Evolutionary conservation across 257 asterid species (phyloP), one percentile per base, ranked within the genome.

Genomic region (Ajuga chamaepitys): DNA sequence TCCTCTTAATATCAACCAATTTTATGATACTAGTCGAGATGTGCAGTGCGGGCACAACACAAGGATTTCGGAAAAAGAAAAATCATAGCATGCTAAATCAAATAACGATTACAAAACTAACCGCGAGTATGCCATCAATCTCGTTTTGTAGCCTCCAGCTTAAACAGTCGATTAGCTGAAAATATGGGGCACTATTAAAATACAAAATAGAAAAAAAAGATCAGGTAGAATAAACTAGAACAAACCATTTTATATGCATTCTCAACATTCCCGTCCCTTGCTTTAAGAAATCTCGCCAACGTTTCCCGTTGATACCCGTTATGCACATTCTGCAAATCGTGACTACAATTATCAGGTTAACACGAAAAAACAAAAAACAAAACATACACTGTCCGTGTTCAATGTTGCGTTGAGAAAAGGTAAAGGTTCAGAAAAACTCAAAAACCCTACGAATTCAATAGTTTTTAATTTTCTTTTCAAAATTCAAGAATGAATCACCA

Each of bases 91-190:
- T 5, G 1, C 14, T 26, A 5, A 24, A 57, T 34, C 0, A 32
- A 67, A 51, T 59, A 66, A 64, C 16, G 52, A 30, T 38, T 55
- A 50, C 32, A 58, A 66, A 54, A 75, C 93, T 79, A 72, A 92
- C 98, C 75, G 85, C 67, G 65, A 92, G 74, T 74, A 87, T 86
- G 73, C 62, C 75, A 68, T 92, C 98, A 13, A 92, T 92, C 64
- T 82, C 95, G 63, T 80, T 92, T 70, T 86, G 84, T 61, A 83
- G 78, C 85, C 98, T 85, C 98, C 98, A 92, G 78, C 76, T 81
- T 58, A 92, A 77, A 80, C 91, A 82, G 59, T 92, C 96, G 17
- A 77, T 24, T 21, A 91, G 86, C 97, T 91, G 95, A 79, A 79
- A 58, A 55, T 14, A 71, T 25, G 40, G 10, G 62, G 7, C 13